phyloP scores from a whole-genome alignment of 2,329 filamentous ascomycete genomes.

The Lachnellula occidentalis region DNA sequence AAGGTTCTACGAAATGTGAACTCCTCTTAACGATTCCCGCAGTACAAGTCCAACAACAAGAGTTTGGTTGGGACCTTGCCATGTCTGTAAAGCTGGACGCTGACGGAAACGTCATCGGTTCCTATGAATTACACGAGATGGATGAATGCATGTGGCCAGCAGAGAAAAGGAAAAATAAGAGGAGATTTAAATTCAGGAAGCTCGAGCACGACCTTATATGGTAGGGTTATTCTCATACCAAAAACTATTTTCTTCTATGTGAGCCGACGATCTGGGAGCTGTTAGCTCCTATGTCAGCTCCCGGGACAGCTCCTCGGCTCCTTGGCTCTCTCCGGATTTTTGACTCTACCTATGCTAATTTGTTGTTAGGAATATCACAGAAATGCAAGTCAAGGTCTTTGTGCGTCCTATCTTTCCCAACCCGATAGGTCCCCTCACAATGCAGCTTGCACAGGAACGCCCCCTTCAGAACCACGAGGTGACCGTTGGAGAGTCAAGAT shows the following conservation, averaged over 20 bases:
- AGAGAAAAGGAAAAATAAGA: not conserved
- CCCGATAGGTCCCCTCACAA: slow-evolving; percentile 1
- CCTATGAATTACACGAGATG: slow-evolving; percentile 4
- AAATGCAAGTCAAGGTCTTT: slow-evolving; percentile 13
- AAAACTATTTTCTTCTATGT: too few relatives aligned
- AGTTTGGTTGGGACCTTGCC: slow-evolving; percentile 6
- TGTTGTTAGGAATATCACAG: slow-evolving; percentile 8
- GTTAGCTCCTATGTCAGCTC: too few relatives aligned
- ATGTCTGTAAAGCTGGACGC: slow-evolving; percentile 11
- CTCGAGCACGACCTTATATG: slow-evolving; percentile 9
- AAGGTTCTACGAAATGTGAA: not conserved
- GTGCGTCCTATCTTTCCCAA: slow-evolving; percentile 9
- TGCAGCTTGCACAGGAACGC: slow-evolving; percentile 8
- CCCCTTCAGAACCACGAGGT: not conserved
- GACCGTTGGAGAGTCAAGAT: slow-evolving; percentile 3
- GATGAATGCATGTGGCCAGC: not conserved
- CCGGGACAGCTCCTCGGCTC: too few relatives aligned
- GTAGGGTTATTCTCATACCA: too few relatives aligned
- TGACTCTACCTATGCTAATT: too few relatives aligned
- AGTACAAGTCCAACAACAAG: slow-evolving; percentile 10
- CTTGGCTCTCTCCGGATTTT: too few relatives aligned
- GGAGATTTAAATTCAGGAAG: not conserved
- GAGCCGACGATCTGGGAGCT: too few relatives aligned
- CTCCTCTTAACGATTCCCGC: not conserved
- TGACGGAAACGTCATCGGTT: not conserved